phyloP scores from a whole-genome alignment of 176 grass and related monocot genomes.

The Calamus simplicifolius region DNA sequence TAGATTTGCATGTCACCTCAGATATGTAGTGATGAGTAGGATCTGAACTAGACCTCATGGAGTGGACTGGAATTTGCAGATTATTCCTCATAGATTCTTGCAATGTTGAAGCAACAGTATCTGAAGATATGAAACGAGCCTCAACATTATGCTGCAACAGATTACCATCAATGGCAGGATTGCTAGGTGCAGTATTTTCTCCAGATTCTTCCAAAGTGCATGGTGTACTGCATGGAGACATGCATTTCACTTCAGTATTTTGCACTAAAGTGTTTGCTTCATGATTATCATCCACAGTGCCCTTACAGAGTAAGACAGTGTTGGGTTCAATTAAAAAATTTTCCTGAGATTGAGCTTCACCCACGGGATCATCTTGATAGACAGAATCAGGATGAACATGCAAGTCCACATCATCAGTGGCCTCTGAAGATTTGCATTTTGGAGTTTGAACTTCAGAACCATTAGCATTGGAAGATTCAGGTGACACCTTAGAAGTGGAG shows the following conservation, averaged over 20 bases:
- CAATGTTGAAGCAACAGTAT: no score
- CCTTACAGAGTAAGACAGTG: neutral
- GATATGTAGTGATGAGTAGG: no score
- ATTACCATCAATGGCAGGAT: no score
- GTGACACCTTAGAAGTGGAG: conserved; percentile 13
- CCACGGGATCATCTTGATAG: conserved; percentile 7
- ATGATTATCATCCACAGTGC: conserved; percentile 21
- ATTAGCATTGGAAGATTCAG: conserved; percentile 12
- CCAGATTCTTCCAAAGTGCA: neutral
- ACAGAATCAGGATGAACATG: conserved; percentile 11
- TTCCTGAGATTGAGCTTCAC: neutral
- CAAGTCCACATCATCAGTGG: conserved; percentile 17
- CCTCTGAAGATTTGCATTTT: conserved; percentile 16
- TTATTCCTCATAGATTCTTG: no score
- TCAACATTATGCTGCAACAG: no score
- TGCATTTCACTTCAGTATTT: conserved; percentile 25
- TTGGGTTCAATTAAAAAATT: neutral
- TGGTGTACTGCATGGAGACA: conserved; percentile 7
- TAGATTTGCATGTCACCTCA: no score
- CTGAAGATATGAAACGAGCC: no score
- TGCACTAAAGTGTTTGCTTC: conserved; percentile 23
- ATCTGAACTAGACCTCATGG: no score
- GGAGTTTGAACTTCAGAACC: conserved; percentile 17
- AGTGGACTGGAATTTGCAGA: no score
- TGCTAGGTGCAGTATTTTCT: no score